Evolutionary conservation across 2,329 filamentous ascomycete species (phyloP), one percentile per base, ranked within the genome.

Genomic region (Fusarium annulatum): DNA sequence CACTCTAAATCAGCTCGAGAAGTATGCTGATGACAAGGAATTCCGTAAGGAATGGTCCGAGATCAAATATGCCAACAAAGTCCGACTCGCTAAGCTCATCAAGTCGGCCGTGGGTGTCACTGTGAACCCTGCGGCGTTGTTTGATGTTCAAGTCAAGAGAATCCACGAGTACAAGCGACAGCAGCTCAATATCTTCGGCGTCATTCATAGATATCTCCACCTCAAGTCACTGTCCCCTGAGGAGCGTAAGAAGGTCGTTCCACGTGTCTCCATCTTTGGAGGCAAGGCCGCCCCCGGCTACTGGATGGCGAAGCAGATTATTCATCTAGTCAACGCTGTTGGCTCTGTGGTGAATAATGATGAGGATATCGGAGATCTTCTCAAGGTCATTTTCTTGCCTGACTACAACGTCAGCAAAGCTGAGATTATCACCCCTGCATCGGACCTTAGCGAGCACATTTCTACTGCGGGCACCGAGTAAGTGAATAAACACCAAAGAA

Each of bases 361-460:
- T 79, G 87, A 90, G 48, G 96, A 98, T 39, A 92, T 98, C 80
- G 96, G 96, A 38, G 96, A 98, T 80, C 87, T 97, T 36, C 89
- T 99, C 80, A 99, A 99, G 88, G 96, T 99, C 60, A 91, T 99
- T 80, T 99, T 98, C 87, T 84, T 99, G 61, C 94, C 97, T 80
- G 96, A 99, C 84, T 99, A 99, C 89, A 99, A 99, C 76, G 96
- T 99, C 80, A 97, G 95, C 90, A 99, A 99, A 87, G 96, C 96
- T 7, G 96, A 99, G 85, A 95, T 98, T 79, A 98, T 99, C 79
- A 90, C 90, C 73, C 96, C 96, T 18, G 96, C 96, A 18, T 97
- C 94, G 26, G 96, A 99, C 79, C 92, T 99, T 79, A 97, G 95
- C 84, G 96, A 99, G 86, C 96, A 99, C 82, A 99, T 99, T 80